phyloP scores from a whole-genome alignment of 2,329 filamentous ascomycete genomes.

The Cryphonectria carpinicola region DNA sequence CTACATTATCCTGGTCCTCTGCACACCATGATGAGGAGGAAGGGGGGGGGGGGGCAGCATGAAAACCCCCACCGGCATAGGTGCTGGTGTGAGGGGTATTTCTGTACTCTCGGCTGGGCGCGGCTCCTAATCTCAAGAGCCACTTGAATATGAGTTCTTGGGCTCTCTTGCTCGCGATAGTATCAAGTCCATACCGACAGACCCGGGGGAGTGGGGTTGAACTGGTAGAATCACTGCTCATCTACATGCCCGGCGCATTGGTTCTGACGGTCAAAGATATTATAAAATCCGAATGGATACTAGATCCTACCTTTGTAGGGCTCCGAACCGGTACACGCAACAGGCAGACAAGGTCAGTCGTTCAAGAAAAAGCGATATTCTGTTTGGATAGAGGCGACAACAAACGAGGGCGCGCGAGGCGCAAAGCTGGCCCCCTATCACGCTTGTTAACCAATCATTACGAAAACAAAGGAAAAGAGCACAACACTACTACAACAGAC shows the following conservation, averaged over 20 bases:
- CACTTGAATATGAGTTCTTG: background rate
- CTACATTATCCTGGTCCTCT: background rate
- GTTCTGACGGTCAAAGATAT: conserved; percentile 43
- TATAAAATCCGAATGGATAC: conserved; percentile 73
- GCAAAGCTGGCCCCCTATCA: background rate
- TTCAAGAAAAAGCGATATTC: background rate
- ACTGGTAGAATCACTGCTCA: background rate
- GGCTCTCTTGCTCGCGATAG: background rate
- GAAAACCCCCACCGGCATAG: background rate
- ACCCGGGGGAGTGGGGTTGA: too few species aligned
- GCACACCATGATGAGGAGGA: background rate
- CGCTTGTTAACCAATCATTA: background rate
- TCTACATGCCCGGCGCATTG: background rate
- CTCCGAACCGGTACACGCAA: conserved; percentile 41
- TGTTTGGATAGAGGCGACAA: background rate
- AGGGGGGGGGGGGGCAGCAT: background rate
- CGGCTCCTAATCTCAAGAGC: background rate
- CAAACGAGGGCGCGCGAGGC: background rate
- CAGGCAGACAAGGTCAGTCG: background rate
- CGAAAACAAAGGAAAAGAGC: too few species aligned
- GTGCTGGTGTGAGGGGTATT: background rate
- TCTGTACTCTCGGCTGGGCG: background rate
- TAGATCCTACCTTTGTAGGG: conserved; percentile 63
- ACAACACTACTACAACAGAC: background rate
- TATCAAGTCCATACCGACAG: background rate